Conservation (phyloP, 2,329 filamentous ascomycete genomes). For the Teratosphaeria destructans region DNA sequence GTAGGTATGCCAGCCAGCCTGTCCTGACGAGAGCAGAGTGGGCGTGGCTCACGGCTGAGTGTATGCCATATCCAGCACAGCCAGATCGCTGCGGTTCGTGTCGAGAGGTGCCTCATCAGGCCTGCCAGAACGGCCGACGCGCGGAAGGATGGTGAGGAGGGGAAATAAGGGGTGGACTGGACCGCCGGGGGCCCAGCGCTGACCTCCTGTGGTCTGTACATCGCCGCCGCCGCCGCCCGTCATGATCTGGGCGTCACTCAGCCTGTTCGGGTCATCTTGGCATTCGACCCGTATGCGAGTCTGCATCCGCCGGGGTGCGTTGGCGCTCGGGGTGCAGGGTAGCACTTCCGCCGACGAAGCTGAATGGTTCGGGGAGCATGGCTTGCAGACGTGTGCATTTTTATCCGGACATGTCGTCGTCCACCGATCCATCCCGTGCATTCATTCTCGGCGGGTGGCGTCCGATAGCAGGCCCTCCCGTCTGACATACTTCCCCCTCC, state of each 20-base stretch:
- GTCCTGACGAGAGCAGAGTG: neutral
- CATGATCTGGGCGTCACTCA: neutral
- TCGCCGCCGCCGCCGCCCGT: neutral
- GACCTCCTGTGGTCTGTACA: neutral
- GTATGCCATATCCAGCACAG: neutral
- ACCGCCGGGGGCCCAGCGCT: neutral
- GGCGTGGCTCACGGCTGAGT: neutral
- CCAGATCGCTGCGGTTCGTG: neutral
- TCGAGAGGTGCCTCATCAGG: neutral
- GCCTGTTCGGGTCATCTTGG: neutral
- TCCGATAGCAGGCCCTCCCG: too few relatives aligned
- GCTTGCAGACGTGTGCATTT: neutral
- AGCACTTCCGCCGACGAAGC: neutral
- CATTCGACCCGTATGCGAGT: neutral
- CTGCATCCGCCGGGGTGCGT: neutral
- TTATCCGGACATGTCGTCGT: neutral
- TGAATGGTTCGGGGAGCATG: neutral
- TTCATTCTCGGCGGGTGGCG: too few relatives aligned
- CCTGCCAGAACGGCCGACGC: neutral
- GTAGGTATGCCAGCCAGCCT: neutral
- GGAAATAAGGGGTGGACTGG: neutral
- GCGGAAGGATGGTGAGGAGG: neutral
- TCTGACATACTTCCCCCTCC: too few relatives aligned
- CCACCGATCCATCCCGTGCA: neutral
- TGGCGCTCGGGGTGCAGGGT: neutral